Evolutionary conservation across 1,139 yeast genomes (phyloP), one percentile per base, ranked within the genome.

Genomic region (Trichomonascaceae sp.): DNA sequence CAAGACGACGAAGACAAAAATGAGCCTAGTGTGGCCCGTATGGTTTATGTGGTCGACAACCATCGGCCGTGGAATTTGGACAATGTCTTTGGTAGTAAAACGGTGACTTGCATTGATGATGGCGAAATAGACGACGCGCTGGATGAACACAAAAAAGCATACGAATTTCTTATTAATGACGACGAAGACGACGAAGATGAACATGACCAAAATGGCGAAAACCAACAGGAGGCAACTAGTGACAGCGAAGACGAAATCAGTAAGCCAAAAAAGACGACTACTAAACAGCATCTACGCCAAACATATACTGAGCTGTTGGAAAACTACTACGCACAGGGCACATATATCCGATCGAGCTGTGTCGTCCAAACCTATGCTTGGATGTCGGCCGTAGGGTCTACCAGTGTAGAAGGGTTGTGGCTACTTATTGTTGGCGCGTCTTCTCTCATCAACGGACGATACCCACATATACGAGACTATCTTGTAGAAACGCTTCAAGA

Each of bases 51-150:
- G 11, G 67, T 89, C 39, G 99, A 92, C 56, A 89, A 93, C 4
- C 93, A 82, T 44, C 64, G 97, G 43, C 99, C 98, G 2, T 89
- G 97, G 97, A 85, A 85, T 55, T 62, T 92, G 45, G 95, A 87
- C 51, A 92, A 92, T 53, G 53, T 89, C 34, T 87, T 82, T 64
- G 95, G 93, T 2, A 76, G 93, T 2, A 71, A 74, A n/a, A 65
- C 74, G 46, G 73, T 89, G 8, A 65, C 72, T 4, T 89, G 97
- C 54, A 70, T 87, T 40, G 97, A 89, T 50, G 98, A 89, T 52
- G 95, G 95, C 1, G 65, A 61, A 34, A 67, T 84, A 2, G 69
- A 60, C 3, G 62, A 57, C 1, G 38, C 41, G 17, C 37, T 56
- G 25, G 38, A 34, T 4, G 40, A 40, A 22, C 51, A 52, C 30